Percentiles rank a stretch among this genome's conserved stretches.
phyloP scores from a whole-genome alignment of 2,329 filamentous ascomycete genomes.

The Endocalyx cinctus region DNA sequence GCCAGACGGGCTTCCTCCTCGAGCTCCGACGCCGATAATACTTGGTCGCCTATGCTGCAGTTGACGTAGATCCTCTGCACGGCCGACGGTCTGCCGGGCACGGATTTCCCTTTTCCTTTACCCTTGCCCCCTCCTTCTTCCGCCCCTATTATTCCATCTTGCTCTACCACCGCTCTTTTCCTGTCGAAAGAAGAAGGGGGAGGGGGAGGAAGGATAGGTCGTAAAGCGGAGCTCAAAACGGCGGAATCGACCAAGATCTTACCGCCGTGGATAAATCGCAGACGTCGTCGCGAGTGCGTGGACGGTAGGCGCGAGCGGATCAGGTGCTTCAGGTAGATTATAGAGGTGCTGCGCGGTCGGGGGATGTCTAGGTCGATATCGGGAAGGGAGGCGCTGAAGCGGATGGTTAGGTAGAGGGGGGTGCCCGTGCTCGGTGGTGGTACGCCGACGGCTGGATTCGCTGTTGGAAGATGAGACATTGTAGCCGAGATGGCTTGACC shows the following conservation, averaged over 20 bases:
- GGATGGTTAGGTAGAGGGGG: constrained; percentile 73
- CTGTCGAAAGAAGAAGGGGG: constrained; percentile 24
- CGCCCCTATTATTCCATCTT: no score
- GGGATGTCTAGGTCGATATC: constrained; percentile 77
- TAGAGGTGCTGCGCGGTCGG: constrained; percentile 63
- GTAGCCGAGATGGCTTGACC: no score
- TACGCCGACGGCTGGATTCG: constrained; percentile 2
- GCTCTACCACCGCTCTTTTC: no score
- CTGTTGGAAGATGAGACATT: no score
- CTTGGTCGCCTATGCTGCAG: constrained; percentile 80
- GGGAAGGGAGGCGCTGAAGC: constrained; percentile 80
- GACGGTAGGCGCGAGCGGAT: constrained; percentile 68
- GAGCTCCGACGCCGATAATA: constrained; percentile 66
- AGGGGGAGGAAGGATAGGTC: constrained; percentile 54
- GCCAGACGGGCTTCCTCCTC: constrained; percentile 56
- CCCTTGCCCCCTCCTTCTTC: constrained; percentile 14
- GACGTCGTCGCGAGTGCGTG: constrained; percentile 59
- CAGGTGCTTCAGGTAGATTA: constrained; percentile 74
- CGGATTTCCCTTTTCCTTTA: constrained; percentile 64
- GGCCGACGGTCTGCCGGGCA: constrained; percentile 43
- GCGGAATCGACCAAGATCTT: constrained; percentile 74
- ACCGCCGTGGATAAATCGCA: constrained; percentile 87
- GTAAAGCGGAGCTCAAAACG: constrained; percentile 64
- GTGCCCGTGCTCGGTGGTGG: no score
- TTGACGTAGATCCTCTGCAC: constrained; percentile 74